A percentile compares a stretch with the other conserved stretches of the same genome.
These are phyloP conservation scores for Annulohypoxylon bovei DNA, from an alignment of 495 filamentous ascomycete species.

Conservation along the genomic window DNA sequence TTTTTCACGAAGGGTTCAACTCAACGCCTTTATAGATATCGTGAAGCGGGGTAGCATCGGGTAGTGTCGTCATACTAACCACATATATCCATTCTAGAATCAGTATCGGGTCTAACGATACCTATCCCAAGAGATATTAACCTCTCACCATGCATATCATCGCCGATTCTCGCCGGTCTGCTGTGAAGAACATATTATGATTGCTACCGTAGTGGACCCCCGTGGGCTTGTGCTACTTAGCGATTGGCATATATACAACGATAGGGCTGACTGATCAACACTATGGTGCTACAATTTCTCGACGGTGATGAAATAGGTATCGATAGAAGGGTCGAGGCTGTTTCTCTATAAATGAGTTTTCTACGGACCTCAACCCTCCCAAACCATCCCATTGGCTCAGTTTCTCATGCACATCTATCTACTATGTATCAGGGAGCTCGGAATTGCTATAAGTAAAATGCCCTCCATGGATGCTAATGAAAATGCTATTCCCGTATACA, in stretches of 20 bases:
- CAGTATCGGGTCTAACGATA: conserved; percentile 9
- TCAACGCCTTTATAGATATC: conserved; percentile 34
- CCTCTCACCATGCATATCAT: conserved; percentile 26
- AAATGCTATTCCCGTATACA: conserved; percentile 13
- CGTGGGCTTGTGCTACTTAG: conserved; percentile 8
- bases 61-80: conserved; percentile 42
- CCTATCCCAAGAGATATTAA: conserved; percentile 22
- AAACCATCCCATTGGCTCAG: not conserved
- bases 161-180: conserved; percentile 38
- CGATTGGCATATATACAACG: conserved; percentile 21
- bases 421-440: not conserved
- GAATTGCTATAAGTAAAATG: no score
- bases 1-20: not conserved
- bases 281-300: conserved; percentile 1
- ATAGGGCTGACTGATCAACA: conserved; percentile 22
- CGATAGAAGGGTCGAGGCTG: conserved; percentile 7
- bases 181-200: conserved; percentile 23
- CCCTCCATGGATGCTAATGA: no score
- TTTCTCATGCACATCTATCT: not conserved
- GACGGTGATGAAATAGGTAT: conserved; percentile 23
- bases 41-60: conserved; percentile 40
- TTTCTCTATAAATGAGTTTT: conserved; percentile 3
- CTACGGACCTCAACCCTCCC: not conserved
- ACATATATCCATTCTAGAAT: conserved; percentile 9
- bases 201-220: conserved; percentile 33